Evolutionary conservation across 768 basidiomycete genomes (phyloP).

Genomic region (Termitomyces titanicus): DNA sequence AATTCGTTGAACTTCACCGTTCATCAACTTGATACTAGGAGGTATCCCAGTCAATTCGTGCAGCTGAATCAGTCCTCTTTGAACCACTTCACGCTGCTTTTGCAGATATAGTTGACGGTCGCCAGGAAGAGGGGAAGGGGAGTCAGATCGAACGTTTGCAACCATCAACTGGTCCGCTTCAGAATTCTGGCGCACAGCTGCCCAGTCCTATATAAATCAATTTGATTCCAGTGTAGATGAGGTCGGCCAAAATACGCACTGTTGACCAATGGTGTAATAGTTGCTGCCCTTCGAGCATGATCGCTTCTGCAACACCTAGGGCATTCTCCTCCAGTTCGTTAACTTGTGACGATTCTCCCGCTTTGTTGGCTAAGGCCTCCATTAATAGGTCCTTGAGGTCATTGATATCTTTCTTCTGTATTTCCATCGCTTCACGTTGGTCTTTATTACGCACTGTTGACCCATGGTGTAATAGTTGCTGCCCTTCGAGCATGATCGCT

Average conservation of each 20-base stretch:
- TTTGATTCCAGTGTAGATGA: background rate
- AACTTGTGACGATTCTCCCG: constrained; percentile 31
- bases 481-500: constrained; percentile 50
- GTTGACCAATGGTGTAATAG: constrained; percentile 21
- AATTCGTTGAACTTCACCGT: constrained; percentile 44
- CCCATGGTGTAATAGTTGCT: constrained; percentile 31
- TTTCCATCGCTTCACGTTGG: constrained; percentile 27
- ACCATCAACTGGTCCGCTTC: constrained; percentile 5
- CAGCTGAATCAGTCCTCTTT: constrained; percentile 42
- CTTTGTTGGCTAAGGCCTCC: constrained; percentile 31
- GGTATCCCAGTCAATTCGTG: constrained; percentile 50
- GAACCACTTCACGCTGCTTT: constrained; percentile 41
- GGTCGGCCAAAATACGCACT: background rate
- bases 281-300: constrained; percentile 54
- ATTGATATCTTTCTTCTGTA: constrained; percentile 26
- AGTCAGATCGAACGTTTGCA: constrained; percentile 12
- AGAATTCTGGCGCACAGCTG: constrained; percentile 19
- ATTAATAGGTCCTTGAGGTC: constrained; percentile 36
- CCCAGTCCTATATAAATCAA: constrained; percentile 24
- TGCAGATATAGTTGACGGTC: constrained; percentile 35
- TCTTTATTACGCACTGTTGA: constrained; percentile 14
- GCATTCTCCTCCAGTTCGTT: constrained; percentile 32
- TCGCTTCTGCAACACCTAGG: constrained; percentile 34
- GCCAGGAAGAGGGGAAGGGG: constrained; percentile 16
- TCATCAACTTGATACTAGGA: constrained; percentile 48